These are phyloP conservation scores for Pseudozyma tsukubaensis DNA, from an alignment of 1,284 basidiomycete species.

Conservation along the genomic window DNA sequence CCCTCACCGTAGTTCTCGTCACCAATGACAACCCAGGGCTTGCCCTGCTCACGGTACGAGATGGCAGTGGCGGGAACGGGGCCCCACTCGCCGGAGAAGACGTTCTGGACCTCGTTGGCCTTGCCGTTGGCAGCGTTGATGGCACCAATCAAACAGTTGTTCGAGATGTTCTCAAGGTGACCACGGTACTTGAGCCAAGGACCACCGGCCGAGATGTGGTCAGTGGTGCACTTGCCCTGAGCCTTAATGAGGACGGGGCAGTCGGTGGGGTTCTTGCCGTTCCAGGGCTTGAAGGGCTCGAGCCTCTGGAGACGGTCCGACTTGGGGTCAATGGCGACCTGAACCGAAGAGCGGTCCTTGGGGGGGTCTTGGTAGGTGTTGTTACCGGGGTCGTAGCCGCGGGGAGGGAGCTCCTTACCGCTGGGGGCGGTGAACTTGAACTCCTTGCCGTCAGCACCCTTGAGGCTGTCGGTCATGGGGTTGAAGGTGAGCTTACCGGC, in stretches of 20 bases:
- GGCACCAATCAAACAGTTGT: conserved; percentile 94
- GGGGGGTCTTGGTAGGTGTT: conserved; percentile 98
- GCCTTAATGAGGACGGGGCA: conserved; percentile 97
- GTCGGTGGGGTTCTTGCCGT: conserved; percentile 89
- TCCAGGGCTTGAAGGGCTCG: conserved; percentile 89
- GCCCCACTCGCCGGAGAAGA: conserved; percentile 86
- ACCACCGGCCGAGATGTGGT: conserved; percentile 86
- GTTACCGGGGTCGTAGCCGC: conserved; percentile 95
- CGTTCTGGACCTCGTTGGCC: conserved; percentile 93
- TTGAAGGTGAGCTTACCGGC: conserved; percentile 95
- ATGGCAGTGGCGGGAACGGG: conserved; percentile 86
- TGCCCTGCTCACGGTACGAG: conserved; percentile 86
- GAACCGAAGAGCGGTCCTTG: conserved; percentile 81
- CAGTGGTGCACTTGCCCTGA: conserved; percentile 93
- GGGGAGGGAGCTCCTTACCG: conserved; percentile 91
- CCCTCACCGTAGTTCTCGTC: conserved; percentile 93
- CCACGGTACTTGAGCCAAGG: conserved; percentile 99
- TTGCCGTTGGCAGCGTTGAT: conserved; percentile 95
- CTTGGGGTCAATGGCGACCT: conserved; percentile 87
- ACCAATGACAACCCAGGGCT: conserved; percentile 93
- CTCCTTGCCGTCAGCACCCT: conserved; percentile 89
- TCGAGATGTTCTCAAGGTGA: conserved; percentile 97
- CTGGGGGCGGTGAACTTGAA: conserved; percentile 95
- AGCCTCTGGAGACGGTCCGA: conserved; percentile 95
- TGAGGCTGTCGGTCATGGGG: conserved; percentile 90